phyloP scores from a whole-genome alignment of 768 basidiomycete genomes.

The Pleurotus platypus region DNA sequence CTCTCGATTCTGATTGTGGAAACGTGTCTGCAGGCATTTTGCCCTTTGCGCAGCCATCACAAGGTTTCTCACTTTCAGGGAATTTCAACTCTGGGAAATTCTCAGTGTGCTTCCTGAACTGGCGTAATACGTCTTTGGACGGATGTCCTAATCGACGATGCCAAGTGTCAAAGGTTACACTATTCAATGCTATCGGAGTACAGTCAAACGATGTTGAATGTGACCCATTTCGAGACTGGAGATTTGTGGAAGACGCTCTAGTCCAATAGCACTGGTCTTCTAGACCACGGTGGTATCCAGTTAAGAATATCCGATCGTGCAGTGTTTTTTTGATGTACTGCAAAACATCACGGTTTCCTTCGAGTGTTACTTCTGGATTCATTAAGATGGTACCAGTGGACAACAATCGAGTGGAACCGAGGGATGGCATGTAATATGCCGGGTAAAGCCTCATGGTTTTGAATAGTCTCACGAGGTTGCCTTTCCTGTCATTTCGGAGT shows the following conservation, averaged over 20 bases:
- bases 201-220: no score
- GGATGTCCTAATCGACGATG: not conserved
- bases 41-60: constrained; percentile 7
- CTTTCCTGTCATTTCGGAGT: not conserved
- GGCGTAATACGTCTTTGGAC: not conserved
- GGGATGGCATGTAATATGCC: not conserved
- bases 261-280: not conserved
- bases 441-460: not conserved
- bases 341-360: not conserved
- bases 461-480: not conserved
- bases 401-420: not conserved
- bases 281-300: not conserved
- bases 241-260: not conserved
- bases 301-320: not conserved
- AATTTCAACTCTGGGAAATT: not conserved
- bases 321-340: not conserved
- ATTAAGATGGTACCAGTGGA: not conserved
- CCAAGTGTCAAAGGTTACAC: not conserved
- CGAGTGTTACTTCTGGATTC: not conserved
- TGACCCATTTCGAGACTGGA: not conserved
- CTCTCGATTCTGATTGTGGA: not conserved
- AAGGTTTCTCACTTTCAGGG: not conserved
- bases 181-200: not conserved
- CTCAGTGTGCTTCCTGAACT: not conserved
- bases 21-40: constrained; percentile 5